Evolutionary conservation across 371 early-diverging fungal species (phyloP).

Genomic region (Actinomucor elegans): DNA sequence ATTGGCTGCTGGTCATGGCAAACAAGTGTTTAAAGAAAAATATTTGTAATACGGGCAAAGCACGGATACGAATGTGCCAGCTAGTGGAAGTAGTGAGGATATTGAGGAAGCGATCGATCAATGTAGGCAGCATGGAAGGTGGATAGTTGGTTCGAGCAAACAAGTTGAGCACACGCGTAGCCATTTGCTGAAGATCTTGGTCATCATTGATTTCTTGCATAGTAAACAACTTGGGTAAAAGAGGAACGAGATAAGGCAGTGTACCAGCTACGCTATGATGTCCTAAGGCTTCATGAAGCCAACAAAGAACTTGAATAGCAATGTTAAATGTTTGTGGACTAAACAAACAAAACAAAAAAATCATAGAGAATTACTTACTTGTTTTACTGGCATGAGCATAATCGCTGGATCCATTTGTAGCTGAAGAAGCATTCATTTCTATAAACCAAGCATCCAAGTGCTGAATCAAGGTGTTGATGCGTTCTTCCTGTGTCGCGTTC

Average conservation of each 20-base stretch:
- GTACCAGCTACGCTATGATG: conserved; percentile 56
- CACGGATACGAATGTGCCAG: conserved; percentile 76
- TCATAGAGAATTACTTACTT: too few relatives aligned
- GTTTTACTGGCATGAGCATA: conserved; percentile 76
- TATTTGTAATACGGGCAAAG: conserved; percentile 77
- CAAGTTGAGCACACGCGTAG: conserved; percentile 51
- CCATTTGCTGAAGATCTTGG: conserved; percentile 66
- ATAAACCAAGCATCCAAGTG: conserved; percentile 42
- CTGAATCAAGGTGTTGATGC: conserved; percentile 21
- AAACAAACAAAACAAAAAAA: too few relatives aligned
- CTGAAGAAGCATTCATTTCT: conserved; percentile 30
- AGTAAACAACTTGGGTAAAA: conserved; percentile 61
- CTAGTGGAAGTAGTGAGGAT: conserved; percentile 55
- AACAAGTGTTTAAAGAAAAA: conserved; percentile 78
- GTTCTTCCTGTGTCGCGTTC: conserved; percentile 26
- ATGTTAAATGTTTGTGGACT: neutral
- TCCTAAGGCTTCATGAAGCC: conserved; percentile 61
- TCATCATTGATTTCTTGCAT: conserved; percentile 82
- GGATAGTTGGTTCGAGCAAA: conserved; percentile 62
- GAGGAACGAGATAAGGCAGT: conserved; percentile 48
- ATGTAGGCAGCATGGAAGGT: conserved; percentile 44
- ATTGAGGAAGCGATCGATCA: conserved; percentile 57
- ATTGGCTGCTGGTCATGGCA: conserved; percentile 50
- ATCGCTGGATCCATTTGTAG: conserved; percentile 43
- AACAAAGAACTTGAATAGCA: conserved; percentile 53